These are phyloP conservation scores for Acanthamoeba culbertsoni DNA, from an alignment of 208 protist species.

Conservation along the genomic window DNA sequence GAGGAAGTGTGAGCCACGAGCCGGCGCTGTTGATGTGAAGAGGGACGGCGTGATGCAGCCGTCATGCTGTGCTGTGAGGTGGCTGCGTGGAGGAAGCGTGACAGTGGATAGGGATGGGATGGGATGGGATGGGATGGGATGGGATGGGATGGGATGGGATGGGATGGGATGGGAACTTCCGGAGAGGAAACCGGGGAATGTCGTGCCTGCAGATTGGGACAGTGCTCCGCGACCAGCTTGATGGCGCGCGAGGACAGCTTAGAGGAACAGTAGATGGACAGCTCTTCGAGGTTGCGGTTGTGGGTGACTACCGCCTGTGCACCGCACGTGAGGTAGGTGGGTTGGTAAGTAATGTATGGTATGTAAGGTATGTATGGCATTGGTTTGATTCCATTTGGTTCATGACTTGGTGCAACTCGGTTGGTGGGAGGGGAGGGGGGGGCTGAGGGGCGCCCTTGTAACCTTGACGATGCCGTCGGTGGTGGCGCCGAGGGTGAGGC, in stretches of 20 bases:
- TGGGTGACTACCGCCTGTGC: neutral
- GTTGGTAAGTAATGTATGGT: neutral
- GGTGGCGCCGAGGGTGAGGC: slow-evolving; percentile 10
- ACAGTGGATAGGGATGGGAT: too few species aligned
- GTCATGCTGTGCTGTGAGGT: too few species aligned
- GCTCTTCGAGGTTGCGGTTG: slow-evolving; percentile 28
- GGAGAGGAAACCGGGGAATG: neutral
- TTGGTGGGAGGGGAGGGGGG: neutral
- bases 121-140: too few species aligned
- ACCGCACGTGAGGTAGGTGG: neutral
- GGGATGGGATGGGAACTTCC: neutral
- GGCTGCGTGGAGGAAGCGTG: too few species aligned
- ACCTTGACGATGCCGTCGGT: slow-evolving; percentile 42
- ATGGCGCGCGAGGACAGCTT: slow-evolving; percentile 23
- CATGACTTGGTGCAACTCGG: neutral
- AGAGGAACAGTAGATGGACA: slow-evolving; percentile 16
- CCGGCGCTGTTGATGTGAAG: too few species aligned
- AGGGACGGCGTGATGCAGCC: too few species aligned
- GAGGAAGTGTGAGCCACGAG: too few species aligned
- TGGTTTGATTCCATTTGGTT: too few species aligned
- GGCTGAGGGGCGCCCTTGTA: neutral
- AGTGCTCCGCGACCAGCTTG: slow-evolving; percentile 36
- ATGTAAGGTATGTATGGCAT: neutral
- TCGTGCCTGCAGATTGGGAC: neutral
- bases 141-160: too few species aligned